Base-by-base conservation (phyloP, 352 stramenopile genomes). In the Globisporangium irregulare region DNA sequence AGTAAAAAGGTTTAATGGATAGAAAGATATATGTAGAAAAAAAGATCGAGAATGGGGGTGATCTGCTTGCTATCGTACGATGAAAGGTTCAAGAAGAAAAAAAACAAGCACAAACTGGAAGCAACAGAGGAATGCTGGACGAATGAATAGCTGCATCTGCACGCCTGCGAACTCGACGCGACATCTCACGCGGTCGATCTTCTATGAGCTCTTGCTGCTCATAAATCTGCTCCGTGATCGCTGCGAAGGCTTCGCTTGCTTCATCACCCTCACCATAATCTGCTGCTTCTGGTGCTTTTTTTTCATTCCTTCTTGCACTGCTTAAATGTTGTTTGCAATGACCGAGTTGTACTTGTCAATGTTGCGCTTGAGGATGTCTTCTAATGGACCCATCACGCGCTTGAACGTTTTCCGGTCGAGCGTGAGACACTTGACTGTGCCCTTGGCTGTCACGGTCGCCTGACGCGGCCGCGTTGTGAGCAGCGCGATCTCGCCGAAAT, bases 401-500 rank as follows among this genome's bases (percentile, higher is more conserved):
- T 95, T 95, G 78, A 99, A 98, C 38, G 92, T 96, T 73, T 94
- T 91, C 46, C 93, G 89, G 74, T 98, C 93, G 51, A 98, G 83
- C 38, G 82, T 92, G 27, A 98, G 78, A 72, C 91, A 98, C 68
- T 94, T 96, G 59, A 91, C 88, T 61, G 91, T 89, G 41, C 87
- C 88, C 59, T 86, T 84, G 32, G 89, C 93, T 22, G 92, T 86
- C 36, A 97, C 81, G 4, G 85, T 97, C 50, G 94, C 94, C 53
- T 97, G 90, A 36, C 94, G 93, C 29, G 93, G 95, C 70, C 98
- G 89, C 66, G 91, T 97, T 22, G 91, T 98, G 43, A 98, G 78
- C 66, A 99, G 75, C 61, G 97, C 97, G 38, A 98, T 92, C 78
- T 99, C 97, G 54, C 96, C 97, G 76, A 99, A 99, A 82, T 97